Conservation (phyloP, 2,329 filamentous ascomycete genomes). For the Cercospora nicotianae region DNA sequence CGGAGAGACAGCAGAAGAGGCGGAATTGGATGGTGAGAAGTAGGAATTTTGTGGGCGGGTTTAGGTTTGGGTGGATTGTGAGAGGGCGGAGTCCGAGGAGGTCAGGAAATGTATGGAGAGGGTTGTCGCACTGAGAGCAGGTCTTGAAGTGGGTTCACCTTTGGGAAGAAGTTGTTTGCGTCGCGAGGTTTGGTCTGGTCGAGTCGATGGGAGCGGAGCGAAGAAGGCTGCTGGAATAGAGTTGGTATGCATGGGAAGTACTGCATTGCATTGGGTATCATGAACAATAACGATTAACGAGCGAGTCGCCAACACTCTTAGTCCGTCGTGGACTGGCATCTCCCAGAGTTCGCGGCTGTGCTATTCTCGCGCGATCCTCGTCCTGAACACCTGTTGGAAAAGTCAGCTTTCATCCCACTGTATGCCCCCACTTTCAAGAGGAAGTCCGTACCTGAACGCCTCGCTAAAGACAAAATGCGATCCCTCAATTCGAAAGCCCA, state of each 20-base stretch:
- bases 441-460: constrained; percentile 1
- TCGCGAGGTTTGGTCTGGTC: no score
- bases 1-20: neutral
- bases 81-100: no score
- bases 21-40: constrained; percentile 20
- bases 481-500: constrained; percentile 10
- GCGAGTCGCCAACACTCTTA: neutral
- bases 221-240: no score
- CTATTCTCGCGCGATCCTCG: neutral
- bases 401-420: neutral
- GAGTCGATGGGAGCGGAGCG: no score
- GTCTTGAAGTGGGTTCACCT: neutral
- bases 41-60: constrained; percentile 17
- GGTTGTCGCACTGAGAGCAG: neutral
- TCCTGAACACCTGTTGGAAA: neutral
- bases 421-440: no score
- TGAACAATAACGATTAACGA: neutral
- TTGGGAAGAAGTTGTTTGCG: no score
- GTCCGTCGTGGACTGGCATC: neutral
- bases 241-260: neutral
- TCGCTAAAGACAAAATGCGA: neutral
- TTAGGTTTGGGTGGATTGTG: neutral
- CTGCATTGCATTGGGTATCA: neutral
- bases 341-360: neutral
- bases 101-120: no score